Base-by-base conservation (phyloP, 192 early-diverging fungal genomes). In the Podila epigama region DNA sequence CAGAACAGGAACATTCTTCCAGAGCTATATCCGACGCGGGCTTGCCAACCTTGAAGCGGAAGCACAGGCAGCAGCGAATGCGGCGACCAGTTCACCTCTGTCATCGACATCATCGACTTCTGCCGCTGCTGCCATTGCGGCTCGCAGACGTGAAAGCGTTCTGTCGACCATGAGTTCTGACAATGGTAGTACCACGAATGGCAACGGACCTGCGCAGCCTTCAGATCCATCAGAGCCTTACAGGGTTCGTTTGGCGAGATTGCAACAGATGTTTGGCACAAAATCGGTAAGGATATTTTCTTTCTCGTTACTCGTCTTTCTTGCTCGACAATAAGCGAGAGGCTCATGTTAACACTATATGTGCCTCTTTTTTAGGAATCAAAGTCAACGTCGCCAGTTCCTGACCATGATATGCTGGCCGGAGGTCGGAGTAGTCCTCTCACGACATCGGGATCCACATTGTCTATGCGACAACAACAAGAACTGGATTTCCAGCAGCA, bases 1-100 rank as follows among this genome's bases (percentile, higher is more conserved):
- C 31, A 80, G 85, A 42, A 89, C 90, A 9, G 91, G 92, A 18
- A 82, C 79, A 4, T 92, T 87, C 63, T 93, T 92, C 62, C 88
- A 90, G 70, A 86, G 86, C 42, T 95, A 93, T 67, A 95, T 94
- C 33, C 82, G 87, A 54, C 81, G 92, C 32, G 92, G 85, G 8
- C 79, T 92, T 28, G 77, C 79, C 25, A 84, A 88, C 35, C 51
- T 90, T 61, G 89, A 83, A 8, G 79, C 84, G 12, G 86, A 89
- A 36, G 88, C 73, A 18, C 67, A 64, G 16, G 32, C 66, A 6
- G 60, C 66, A 25, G 42, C 65, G 3, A 27, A 60, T 8, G 44
- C 60, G 1, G 60, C 60, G 0, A 57, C 73, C 6, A 32, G 32
- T 34, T 62, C 53, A 3, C 32, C 55, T 57, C n/a, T 57, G 33